A percentile compares a stretch with the other conserved stretches of the same genome.
Conservation (phyloP, 2,329 filamentous ascomycete species). For the Trichoderma semiorbis region DNA sequence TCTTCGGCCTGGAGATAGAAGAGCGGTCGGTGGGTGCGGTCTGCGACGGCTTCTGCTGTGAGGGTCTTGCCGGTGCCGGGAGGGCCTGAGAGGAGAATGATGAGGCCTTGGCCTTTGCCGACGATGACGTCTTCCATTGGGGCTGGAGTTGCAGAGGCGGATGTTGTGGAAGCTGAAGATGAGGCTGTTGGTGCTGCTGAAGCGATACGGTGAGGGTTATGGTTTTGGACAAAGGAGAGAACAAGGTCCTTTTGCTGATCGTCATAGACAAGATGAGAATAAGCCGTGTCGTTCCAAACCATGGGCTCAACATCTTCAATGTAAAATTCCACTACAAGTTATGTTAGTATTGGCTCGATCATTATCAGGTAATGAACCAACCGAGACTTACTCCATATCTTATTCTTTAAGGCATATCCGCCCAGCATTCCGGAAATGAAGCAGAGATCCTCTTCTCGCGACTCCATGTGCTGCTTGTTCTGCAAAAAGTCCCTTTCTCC, state of each 20-base stretch:
- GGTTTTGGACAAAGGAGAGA: conserved; percentile 46
- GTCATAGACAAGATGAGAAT: conserved; percentile 45
- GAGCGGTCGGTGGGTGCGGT: conserved; percentile 42
- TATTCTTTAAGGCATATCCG: conserved; percentile 46
- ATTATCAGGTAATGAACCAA: background rate
- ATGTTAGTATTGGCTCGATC: background rate
- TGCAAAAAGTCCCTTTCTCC: conserved; percentile 33
- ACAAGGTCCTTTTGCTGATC: conserved; percentile 47
- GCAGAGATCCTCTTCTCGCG: conserved; percentile 36
- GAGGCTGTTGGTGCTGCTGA: conserved; percentile 6
- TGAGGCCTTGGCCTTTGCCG: conserved; percentile 43
- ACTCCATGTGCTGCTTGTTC: conserved; percentile 41
- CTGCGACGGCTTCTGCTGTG: conserved; percentile 43
- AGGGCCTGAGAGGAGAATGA: conserved; percentile 44
- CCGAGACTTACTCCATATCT: conserved; percentile 39
- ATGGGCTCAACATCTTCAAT: conserved; percentile 42
- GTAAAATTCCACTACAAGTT: conserved; percentile 31
- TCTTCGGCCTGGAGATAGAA: conserved; percentile 46
- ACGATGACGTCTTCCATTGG: conserved; percentile 40
- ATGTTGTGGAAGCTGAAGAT: background rate
- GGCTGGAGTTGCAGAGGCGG: conserved; percentile 5
- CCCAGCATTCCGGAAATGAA: conserved; percentile 41
- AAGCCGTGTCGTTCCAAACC: conserved; percentile 45
- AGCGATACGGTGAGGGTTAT: conserved; percentile 25
- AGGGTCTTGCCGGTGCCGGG: conserved; percentile 48